phyloP scores from a whole-genome alignment of 768 basidiomycete species.

The Glaciozyma martinii region DNA sequence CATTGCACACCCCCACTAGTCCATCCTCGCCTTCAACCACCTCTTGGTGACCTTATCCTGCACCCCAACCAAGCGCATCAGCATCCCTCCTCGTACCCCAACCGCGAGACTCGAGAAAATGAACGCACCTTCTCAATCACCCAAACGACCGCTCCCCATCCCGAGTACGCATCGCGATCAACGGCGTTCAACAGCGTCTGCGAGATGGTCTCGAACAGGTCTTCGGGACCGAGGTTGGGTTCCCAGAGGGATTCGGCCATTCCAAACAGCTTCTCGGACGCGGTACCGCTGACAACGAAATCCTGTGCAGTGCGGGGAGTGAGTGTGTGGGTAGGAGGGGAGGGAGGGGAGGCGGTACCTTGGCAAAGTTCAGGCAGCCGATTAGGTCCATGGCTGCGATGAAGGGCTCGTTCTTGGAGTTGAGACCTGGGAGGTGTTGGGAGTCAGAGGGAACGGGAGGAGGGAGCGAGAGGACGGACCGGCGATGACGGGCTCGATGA shows the following conservation, averaged over 20 bases:
- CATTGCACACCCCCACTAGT: constrained; percentile 45
- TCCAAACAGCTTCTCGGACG: constrained; percentile 85
- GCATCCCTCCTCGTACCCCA: constrained; percentile 33
- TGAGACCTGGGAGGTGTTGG: constrained; percentile 32
- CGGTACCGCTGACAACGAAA: constrained; percentile 92
- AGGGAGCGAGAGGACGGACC: constrained; percentile 42
- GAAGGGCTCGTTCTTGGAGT: constrained; percentile 68
- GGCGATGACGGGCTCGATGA: constrained; percentile 92
- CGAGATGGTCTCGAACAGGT: constrained; percentile 95
- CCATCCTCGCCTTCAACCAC: constrained; percentile 84
- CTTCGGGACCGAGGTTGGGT: constrained; percentile 88
- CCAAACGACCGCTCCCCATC: constrained; percentile 93
- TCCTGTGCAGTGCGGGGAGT: constrained; percentile 44
- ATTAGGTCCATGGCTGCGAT: constrained; percentile 92
- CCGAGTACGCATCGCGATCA: constrained; percentile 91
- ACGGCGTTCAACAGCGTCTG: constrained; percentile 88
- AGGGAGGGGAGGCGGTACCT: constrained; percentile 38
- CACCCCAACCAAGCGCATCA: constrained; percentile 20
- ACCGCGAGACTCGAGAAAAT: background rate
- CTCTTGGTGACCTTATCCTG: constrained; percentile 62
- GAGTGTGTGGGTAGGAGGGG: background rate
- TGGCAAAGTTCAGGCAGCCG: constrained; percentile 84
- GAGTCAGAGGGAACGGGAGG: constrained; percentile 35
- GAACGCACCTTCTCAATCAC: constrained; percentile 48
- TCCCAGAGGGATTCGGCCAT: constrained; percentile 98